Evolutionary conservation across 176 grass and related monocot species (phyloP), one percentile per base, ranked within the genome.

Genomic region (Phragmites australis): DNA sequence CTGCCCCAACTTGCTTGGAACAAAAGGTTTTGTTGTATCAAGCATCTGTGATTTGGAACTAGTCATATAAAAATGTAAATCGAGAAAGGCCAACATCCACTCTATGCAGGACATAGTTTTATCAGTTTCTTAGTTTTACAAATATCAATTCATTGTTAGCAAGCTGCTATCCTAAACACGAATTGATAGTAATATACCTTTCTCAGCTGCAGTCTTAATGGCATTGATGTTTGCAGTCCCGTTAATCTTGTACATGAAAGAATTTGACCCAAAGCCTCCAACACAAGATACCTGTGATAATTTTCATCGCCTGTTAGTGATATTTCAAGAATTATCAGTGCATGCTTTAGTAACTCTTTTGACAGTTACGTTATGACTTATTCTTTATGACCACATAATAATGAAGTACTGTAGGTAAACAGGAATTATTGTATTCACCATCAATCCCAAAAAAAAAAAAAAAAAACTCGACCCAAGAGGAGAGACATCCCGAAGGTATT

Each of bases 201-300:
- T 84, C 72, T 97, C 87, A 49, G 94, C 80, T 81, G 94, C 94
- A 88, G 88, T 85, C 78, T 81, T 94, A 52, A 97, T 94, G 48
- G 94, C 92, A 27, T 97, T 97, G 68, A 97, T 97, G 82, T 94
- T 97, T 75, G 92, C 88, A 64, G 94, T 94, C 44, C 94, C 94
- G 84, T 97, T 97, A 69, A 97, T 61, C 76, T 97, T 97, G 81
- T 90, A 90, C 94, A 97, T 97, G 31, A 89, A 82, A 51, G 94
- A 92, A 83, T 92, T 94, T 41, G 92, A 94, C 30, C 94, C 94
- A 90, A 97, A 97, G 50, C 89, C 90, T 74, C 94, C 94, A 81
- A 97, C 92, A 81, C 94, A 97, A 78, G 94, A 97, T 81, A 97
- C 74, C 94, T 97, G 64, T 34, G 67, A 67, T 21, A 94, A 14